Base-by-base conservation (phyloP, 495 filamentous ascomycete species). In the Hyaloscypha finlandica region DNA sequence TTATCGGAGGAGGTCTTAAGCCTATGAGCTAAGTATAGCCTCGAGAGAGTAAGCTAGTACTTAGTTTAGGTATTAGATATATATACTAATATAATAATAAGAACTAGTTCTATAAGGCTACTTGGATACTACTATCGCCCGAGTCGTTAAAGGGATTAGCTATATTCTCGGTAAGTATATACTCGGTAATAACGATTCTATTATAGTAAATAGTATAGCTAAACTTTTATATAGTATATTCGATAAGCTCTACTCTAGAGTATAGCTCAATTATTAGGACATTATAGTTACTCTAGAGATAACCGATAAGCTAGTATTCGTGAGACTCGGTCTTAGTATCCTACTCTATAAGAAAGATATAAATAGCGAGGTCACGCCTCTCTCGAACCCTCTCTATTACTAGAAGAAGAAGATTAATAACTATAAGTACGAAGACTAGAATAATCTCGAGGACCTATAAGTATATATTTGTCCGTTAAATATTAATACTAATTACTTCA, bases 401-500 rank as follows among this genome's bases (percentile, higher is more conserved):
- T 70, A 30, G 63, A 66, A 63, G 57, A 63, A 60, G 42, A 62
- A 66, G 39, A 66, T 70, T 42, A 63, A 66, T 45, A 35, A 66
- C 42, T 70, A 60, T 65, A 64, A 30, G 42, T 33, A 42, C n/a
- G 25, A 70, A 70, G 56, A n/a, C 57, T 63, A 70, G 51, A 62
- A 45, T 56, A 59, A 70, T 63, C 42, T 29, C n/a, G 25, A 66
- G 42, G 45, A 2, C 25, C 2, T 25, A 25, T 25, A 25, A 2
- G 2, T 25, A 25, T 25, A 25, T 25, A 25, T 25, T 53, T 68
- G 65, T 60, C 69, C 61, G 56, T 25, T 71, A 8, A 68, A 70
- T 66, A 25, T 69, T 51, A 69, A 69, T 35, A 30, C 37, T 9
- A 65, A 71, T 22, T 58, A 72, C 57, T 72, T 69, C 32, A 72